Evolutionary conservation across 108 stramenopile genomes (phyloP), one percentile per base, ranked within the genome.

Genomic region (Epipyxis sp.): DNA sequence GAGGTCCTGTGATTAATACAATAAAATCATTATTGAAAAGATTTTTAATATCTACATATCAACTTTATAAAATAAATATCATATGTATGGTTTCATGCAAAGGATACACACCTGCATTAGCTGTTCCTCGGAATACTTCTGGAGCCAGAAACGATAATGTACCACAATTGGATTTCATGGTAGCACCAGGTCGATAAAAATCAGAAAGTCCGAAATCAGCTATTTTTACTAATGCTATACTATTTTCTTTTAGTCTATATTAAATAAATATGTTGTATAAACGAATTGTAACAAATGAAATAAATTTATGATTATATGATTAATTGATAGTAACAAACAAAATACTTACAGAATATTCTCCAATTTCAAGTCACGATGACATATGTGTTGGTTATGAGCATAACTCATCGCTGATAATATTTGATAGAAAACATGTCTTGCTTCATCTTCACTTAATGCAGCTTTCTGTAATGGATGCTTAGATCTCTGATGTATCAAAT

Each of bases 301-400:
- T n/a, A n/a, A n/a, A n/a, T n/a, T n/a, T n/a, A n/a, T n/a, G n/a
- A n/a, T n/a, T n/a, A n/a, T n/a, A n/a, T n/a, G n/a, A n/a, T n/a
- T n/a, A n/a, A n/a, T n/a, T n/a, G n/a, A n/a, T n/a, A n/a, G n/a
- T n/a, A n/a, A n/a, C n/a, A n/a, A n/a, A n/a, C n/a, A n/a, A n/a
- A n/a, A n/a, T n/a, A n/a, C 54, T 57, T 57, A 74, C 29, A 84
- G 81, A 20, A 84, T 80, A 40, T 84, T 84, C 77, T 84, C 83
- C 74, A 84, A 80, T 78, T 84, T 84, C 42, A 84, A 62, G 44
- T 84, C 83, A 41, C 83, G 81, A 78, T 84, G 83, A 61, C 83
- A 84, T 57, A 84, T 84, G 80, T 84, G 83, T 68, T 84, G 81
- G 42, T 81, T 81, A 71, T 84, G 83, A 27, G 83, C 83, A 68